Percentiles rank a stretch among this genome's conserved stretches.
These are phyloP conservation scores for Candida neerlandica DNA, from an alignment of 1,139 yeast genomes.

Conservation along the genomic window DNA sequence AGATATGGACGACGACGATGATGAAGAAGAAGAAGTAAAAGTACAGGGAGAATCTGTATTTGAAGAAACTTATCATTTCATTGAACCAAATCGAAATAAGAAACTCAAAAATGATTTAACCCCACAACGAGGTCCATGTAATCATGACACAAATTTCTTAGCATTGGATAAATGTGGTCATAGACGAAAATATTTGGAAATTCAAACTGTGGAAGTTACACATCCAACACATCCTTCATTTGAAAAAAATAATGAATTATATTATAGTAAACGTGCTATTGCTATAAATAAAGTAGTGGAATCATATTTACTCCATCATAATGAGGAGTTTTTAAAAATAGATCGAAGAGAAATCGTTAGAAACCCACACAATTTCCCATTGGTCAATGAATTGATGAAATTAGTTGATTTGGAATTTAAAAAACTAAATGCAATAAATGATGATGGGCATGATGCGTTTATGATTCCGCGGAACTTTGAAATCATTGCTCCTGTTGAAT, in stretches of 20 bases:
- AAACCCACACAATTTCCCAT: constrained; percentile 11
- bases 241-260: constrained; percentile 21
- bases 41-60: not conserved
- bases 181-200: constrained; percentile 53
- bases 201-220: constrained; percentile 31
- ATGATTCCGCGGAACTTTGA: constrained; percentile 30
- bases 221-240: constrained; percentile 26
- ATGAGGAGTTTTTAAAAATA: constrained; percentile 15
- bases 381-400: constrained; percentile 22
- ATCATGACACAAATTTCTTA: constrained; percentile 55
- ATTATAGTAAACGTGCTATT: constrained; percentile 49
- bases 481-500: constrained; percentile 31
- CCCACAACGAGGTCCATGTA: constrained; percentile 2
- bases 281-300: constrained; percentile 51
- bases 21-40: not conserved
- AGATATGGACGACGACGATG: constrained; percentile 11
- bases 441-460: constrained; percentile 15
- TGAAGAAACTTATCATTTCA: constrained; percentile 7
- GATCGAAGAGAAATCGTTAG: constrained; percentile 10
- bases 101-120: constrained; percentile 3
- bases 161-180: constrained; percentile 88
- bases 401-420: constrained; percentile 25
- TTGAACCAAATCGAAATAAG: not conserved
- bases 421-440: constrained; percentile 14
- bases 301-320: constrained; percentile 19